Evolutionary conservation across 257 asterid species (phyloP), one percentile per base, ranked within the genome.

Genomic region (Penstemon davidsonii): DNA sequence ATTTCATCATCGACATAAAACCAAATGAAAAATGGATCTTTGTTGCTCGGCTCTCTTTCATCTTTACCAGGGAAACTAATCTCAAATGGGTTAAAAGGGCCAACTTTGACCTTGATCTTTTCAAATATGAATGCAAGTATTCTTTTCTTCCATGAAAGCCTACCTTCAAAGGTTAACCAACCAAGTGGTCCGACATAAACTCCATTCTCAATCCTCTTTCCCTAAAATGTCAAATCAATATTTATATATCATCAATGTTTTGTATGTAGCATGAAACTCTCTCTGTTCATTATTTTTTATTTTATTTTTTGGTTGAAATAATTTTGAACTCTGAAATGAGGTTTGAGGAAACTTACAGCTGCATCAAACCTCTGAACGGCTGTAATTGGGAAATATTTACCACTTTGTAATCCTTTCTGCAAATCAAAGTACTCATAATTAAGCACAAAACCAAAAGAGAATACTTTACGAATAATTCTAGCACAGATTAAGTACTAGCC

Each of bases 291-390:
- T 15, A 15, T 15, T 15, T 50, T 1, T 18, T 52, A 15, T 12
- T 39, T 15, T 49, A 6, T 47, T 68, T 39, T 50, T 7, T 36
- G 5, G 39, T 33, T 12, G 12, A 7, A 0, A 44, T 42, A 0
- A 44, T 42, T 15, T 19, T 11, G 7, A 55, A 18, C 13, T 12
- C 7, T 5, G 52, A 51, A 6, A 61, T 42, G 12, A 0, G 12
- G n/a, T 7, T 40, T 54, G 33, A 8, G 51, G 66, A 72, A 70
- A 76, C 97, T 88, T 85, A 92, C 98, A 63, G 92, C 85, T 66
- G 97, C 97, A 73, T 93, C 97, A 50, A 93, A 93, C 77, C 99
- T 83, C 87, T 93, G 99, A 73, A 93, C 83, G 58, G 99, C 99
- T 12, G 99, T 93, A 49, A 90, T 78, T 38, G 99, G 99, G 75